Evolutionary conservation across 2,329 filamentous ascomycete species (phyloP).

Genomic region (Sporothrix schenckii): DNA sequence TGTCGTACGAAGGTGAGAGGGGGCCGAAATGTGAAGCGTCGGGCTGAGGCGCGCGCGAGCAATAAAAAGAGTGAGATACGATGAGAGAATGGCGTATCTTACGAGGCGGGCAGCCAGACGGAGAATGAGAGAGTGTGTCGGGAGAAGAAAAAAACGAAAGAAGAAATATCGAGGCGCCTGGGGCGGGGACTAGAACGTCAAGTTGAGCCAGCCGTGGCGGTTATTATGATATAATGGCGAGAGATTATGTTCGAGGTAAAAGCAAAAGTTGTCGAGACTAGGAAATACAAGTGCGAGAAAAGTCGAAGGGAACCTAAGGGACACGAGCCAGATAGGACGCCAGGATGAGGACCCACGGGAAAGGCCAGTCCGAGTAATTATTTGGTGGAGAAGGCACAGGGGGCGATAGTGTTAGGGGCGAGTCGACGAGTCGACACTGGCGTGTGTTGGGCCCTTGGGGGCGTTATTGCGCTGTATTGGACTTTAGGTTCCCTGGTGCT

Average conservation of each 20-base stretch:
- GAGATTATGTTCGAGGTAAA: conserved; percentile 13
- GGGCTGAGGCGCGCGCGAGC: neutral
- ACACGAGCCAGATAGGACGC: neutral
- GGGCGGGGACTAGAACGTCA: neutral
- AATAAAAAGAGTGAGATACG: conserved; percentile 10
- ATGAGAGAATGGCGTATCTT: conserved; percentile 4
- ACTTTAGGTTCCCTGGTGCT: neutral
- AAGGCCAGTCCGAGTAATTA: neutral
- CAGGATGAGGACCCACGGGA: conserved; percentile 3
- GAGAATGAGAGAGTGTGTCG: neutral
- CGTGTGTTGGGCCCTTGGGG: neutral
- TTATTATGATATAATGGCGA: conserved; percentile 22
- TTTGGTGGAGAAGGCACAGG: conserved; percentile 13
- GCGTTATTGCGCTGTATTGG: neutral
- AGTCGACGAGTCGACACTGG: neutral
- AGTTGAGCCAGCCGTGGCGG: conserved; percentile 19
- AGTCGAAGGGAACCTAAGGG: neutral
- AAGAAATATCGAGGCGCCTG: neutral
- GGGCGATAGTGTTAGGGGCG: conserved; percentile 7
- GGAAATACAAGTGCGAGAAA: neutral
- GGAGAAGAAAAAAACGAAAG: neutral
- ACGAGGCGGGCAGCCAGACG: neutral
- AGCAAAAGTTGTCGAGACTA: neutral
- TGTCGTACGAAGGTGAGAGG: conserved; percentile 8
- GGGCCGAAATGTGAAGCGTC: neutral